Evolutionary conservation across 805 yeast genomes (phyloP).

Genomic region (Ogataea allantospora): DNA sequence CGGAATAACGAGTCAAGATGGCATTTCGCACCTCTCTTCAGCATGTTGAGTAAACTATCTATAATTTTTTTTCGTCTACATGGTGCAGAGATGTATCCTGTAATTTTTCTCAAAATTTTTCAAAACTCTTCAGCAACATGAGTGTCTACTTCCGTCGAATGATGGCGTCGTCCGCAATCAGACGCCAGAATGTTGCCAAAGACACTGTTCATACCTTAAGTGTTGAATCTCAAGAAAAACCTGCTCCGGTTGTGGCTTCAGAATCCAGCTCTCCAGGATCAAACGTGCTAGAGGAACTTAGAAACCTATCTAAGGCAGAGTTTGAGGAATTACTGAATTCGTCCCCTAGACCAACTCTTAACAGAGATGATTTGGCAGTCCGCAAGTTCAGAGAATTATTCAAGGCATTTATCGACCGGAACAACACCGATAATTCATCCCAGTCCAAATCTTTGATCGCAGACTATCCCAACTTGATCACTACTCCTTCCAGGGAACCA

Average conservation of each 20-base stretch:
- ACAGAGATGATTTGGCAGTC: slow-evolving; percentile 29
- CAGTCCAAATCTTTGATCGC: slow-evolving; percentile 28
- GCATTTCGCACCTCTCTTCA: background rate
- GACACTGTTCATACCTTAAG: background rate
- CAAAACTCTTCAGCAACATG: slow-evolving; percentile 7
- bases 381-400: slow-evolving; percentile 29
- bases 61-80: background rate
- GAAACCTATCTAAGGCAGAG: slow-evolving; percentile 25
- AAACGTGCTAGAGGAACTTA: slow-evolving; percentile 15
- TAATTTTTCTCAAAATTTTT: slow-evolving; percentile 10
- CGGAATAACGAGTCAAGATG: background rate
- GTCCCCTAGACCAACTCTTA: slow-evolving; percentile 28
- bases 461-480: slow-evolving; percentile 60
- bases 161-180: slow-evolving; percentile 2
- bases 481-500: slow-evolving; percentile 59
- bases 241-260: background rate
- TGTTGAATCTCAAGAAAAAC: background rate
- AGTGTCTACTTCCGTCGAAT: slow-evolving; percentile 8
- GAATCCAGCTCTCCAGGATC: background rate
- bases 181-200: slow-evolving; percentile 6
- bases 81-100: background rate
- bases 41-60: background rate
- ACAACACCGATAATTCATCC: slow-evolving; percentile 20
- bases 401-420: slow-evolving; percentile 27
- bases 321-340: slow-evolving; percentile 27